phyloP scores from a whole-genome alignment of 2,329 filamentous ascomycete species.

The Thelonectria blattea region DNA sequence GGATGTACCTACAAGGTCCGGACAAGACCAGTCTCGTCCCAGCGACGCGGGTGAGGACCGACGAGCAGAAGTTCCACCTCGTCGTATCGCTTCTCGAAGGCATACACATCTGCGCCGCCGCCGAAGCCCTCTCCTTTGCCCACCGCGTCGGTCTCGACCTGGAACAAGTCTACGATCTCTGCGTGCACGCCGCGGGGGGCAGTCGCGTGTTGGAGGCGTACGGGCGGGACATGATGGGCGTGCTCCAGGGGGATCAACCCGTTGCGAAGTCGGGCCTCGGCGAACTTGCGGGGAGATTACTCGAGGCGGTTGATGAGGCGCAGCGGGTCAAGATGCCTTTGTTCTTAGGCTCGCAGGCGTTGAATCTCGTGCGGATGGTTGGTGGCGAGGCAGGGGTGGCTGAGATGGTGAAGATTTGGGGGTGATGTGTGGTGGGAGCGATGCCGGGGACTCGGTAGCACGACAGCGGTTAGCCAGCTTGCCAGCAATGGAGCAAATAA shows the following conservation, averaged over 20 bases:
- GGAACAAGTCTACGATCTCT: constrained; percentile 25
- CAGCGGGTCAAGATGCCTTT: constrained; percentile 23
- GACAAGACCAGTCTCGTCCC: not conserved
- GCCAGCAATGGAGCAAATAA: too few relatives aligned
- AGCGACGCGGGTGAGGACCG: not conserved
- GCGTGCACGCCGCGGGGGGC: constrained; percentile 24
- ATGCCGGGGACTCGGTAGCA: not conserved
- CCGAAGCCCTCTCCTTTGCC: constrained; percentile 25
- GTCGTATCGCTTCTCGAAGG: constrained; percentile 22
- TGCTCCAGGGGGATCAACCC: constrained; percentile 10
- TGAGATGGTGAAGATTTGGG: constrained; percentile 23
- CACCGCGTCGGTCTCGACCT: constrained; percentile 24
- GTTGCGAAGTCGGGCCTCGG: constrained; percentile 1
- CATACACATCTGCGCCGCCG: constrained; percentile 24
- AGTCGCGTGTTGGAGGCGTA: constrained; percentile 14
- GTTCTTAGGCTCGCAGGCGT: constrained; percentile 17
- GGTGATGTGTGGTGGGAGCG: not conserved
- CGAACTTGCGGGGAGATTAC: constrained; percentile 10
- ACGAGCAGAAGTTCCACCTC: constrained; percentile 12
- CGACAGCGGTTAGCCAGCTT: not conserved
- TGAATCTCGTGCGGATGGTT: constrained; percentile 22
- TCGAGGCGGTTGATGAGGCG: constrained; percentile 19
- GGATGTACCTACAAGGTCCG: constrained; percentile 20
- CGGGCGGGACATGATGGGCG: constrained; percentile 16
- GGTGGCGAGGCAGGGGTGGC: too few relatives aligned